Evolutionary conservation across 495 filamentous ascomycete species (phyloP), one percentile per base, ranked within the genome.

Genomic region (Tuber calosporum): DNA sequence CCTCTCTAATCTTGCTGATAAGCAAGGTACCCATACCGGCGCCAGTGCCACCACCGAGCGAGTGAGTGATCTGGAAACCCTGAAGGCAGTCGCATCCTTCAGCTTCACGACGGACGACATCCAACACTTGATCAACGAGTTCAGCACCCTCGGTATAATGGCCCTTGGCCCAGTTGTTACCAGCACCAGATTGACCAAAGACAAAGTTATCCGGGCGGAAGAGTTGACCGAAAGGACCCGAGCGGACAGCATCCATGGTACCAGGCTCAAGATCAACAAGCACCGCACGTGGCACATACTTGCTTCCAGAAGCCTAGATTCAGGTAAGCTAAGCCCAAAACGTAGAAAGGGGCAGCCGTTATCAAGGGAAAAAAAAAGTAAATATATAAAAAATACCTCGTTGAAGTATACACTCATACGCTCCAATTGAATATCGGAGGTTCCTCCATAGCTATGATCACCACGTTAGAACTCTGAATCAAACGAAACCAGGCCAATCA

Each of bases 371-470:
- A 8, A 11, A 30, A 37, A 34, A 68, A 38, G 37, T 6, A 72
- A 39, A 26, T 26, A 39, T 30, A 69, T 48, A 75, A 84, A 30
- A 62, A 86, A 72, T 84, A 97, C 94, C 91, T 98, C 93, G 87
- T 97, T 99, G 90, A 99, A 99, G 90, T 99, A 99, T 84, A 99
- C 95, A 86, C 94, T 99, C 94, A 99, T 97, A 83, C 95, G 94
- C 90, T 99, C 95, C 76, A 97, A 88, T 87, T 99, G 95, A 84
- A 99, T 93, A 85, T 98, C 95, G 72, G 94, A 97, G 78, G 92
- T 91, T 82, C 95, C 95, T 85, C 94, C 94, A 89, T 97, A 97
- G 74, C 94, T 98, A 79, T 66, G 67, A 15, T 34, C 13, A 70
- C 38, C 68, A 81, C 72, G 77, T 82, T 70, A 75, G 62, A 73